Conservation (phyloP, 305 asterid species). For the Fraxinus floribunda region DNA sequence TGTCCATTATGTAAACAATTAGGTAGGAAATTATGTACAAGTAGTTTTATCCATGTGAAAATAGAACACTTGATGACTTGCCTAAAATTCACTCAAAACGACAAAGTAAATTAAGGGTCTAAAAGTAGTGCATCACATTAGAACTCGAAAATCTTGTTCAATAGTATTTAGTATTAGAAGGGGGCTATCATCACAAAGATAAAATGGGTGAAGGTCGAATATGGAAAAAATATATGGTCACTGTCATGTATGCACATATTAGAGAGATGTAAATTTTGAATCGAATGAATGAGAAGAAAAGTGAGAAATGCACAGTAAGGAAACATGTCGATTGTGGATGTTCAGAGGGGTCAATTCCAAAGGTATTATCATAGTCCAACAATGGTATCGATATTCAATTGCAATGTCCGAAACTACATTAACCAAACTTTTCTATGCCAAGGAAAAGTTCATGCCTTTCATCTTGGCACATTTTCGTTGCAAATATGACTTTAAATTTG, state of each 20-base stretch:
- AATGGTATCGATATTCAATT: no score
- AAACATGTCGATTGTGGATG: no score
- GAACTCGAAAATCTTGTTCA: neutral
- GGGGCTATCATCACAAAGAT: constrained; percentile 1
- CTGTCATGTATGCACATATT: constrained; percentile 33
- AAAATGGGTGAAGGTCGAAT: constrained; percentile 50
- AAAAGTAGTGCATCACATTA: neutral
- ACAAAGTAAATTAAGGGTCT: constrained; percentile 5
- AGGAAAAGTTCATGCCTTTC: neutral
- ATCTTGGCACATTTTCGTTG: neutral
- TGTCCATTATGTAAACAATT: no score
- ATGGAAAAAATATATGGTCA: constrained; percentile 38
- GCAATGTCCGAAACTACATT: no score
- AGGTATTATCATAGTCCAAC: no score
- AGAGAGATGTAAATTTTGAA: constrained; percentile 60
- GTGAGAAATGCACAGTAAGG: no score
- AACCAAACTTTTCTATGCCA: neutral
- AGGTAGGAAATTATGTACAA: no score
- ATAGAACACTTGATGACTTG: no score
- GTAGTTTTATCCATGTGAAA: no score
- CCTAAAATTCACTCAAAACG: neutral
- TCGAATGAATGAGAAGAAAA: constrained; percentile 64
- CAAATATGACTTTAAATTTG: neutral
- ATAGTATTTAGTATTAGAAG: neutral
- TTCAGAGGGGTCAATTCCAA: no score